A percentile compares a stretch with the other conserved stretches of the same genome.
Evolutionary conservation across 768 basidiomycete species (phyloP).

Genomic region (Tulasnella sp.): DNA sequence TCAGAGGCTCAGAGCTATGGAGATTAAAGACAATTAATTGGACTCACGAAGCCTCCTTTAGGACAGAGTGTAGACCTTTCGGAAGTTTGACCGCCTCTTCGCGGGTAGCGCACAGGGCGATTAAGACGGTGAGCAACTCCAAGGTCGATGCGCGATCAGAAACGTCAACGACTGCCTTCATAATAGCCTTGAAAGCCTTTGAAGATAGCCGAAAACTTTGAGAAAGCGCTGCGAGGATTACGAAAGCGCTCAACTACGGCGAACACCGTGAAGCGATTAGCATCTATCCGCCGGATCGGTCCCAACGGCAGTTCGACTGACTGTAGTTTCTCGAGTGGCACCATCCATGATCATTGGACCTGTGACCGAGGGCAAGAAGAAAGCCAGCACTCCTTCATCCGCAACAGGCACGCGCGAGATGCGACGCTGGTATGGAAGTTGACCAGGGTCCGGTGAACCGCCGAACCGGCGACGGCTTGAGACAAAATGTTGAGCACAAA

Average conservation of each 20-base stretch:
- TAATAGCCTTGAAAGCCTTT: conserved; percentile 46
- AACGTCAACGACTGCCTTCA: conserved; percentile 37
- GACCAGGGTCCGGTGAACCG: conserved; percentile 57
- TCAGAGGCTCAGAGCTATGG: conserved; percentile 26
- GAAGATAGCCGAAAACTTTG: conserved; percentile 49
- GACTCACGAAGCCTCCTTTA: conserved; percentile 21
- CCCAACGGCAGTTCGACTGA: not conserved
- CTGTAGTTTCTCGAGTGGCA: not conserved
- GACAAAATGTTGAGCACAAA: conserved; percentile 60
- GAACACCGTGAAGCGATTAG: not conserved
- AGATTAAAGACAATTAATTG: not conserved
- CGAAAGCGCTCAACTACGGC: conserved; percentile 55
- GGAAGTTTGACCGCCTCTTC: conserved; percentile 39
- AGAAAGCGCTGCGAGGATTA: conserved; percentile 59
- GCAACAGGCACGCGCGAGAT: conserved; percentile 45
- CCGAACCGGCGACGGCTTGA: conserved; percentile 31
- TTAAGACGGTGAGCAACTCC: conserved; percentile 52
- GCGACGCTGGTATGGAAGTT: conserved; percentile 73
- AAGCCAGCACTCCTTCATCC: conserved; percentile 55
- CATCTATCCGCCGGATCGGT: not conserved
- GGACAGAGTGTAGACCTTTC: conserved; percentile 34
- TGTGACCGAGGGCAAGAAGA: conserved; percentile 37
- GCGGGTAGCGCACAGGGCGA: conserved; percentile 57
- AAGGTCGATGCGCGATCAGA: conserved; percentile 33
- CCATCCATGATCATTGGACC: not conserved